Percentiles rank a stretch among this genome's conserved stretches.
phyloP scores from a whole-genome alignment of 73 alveolate species.

The Paramecium biaurelia region DNA sequence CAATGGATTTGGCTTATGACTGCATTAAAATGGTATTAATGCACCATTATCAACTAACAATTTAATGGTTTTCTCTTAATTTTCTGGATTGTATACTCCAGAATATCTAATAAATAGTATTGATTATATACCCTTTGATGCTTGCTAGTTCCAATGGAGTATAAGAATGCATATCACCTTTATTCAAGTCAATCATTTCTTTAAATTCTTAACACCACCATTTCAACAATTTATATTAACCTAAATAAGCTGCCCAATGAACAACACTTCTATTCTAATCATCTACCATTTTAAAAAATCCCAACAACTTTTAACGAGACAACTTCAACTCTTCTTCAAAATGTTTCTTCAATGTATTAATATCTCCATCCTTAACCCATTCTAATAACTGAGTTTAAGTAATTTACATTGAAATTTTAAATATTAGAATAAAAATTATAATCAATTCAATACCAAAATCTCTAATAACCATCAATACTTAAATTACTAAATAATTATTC shows the following conservation, averaged over 20 bases:
- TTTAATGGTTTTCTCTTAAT: not conserved
- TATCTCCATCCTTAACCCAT: slow-evolving; percentile 41
- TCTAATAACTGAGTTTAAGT: slow-evolving; percentile 31
- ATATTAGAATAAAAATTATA: not conserved
- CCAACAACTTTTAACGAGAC: not conserved
- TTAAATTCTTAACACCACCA: slow-evolving; percentile 13
- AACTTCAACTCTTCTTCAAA: not conserved
- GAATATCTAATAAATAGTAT: not conserved
- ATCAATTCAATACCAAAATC: not conserved
- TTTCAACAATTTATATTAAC: not conserved
- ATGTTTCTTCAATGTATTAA: not conserved
- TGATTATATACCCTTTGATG: not conserved
- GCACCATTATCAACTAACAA: not conserved
- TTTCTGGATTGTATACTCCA: slow-evolving; percentile 3
- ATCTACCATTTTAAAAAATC: slow-evolving; percentile 28
- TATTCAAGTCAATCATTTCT: not conserved
- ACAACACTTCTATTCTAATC: not conserved
- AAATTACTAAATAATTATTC: not conserved
- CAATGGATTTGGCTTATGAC: not conserved
- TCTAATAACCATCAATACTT: not conserved
- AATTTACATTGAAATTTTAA: not conserved
- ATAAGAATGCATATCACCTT: slow-evolving; percentile 26
- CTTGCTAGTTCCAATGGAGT: slow-evolving; percentile 22
- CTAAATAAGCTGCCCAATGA: slow-evolving; percentile 49
- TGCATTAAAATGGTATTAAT: not conserved